Evolutionary conservation across 805 yeast genomes (phyloP).

Genomic region (Candida ficus): DNA sequence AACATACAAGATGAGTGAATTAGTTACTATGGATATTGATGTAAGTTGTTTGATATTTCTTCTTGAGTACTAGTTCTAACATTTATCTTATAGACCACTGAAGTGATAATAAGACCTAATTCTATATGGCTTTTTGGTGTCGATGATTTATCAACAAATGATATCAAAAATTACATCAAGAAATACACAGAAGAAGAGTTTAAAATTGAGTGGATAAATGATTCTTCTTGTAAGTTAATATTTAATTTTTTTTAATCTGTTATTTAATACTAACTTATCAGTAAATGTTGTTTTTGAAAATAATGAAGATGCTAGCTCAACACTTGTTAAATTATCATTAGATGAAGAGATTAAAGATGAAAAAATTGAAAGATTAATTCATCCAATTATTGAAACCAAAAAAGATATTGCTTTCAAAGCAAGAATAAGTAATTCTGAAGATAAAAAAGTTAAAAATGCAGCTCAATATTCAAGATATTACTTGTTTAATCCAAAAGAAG

Average conservation of each 20-base stretch:
- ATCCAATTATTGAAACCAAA: slow-evolving; percentile 7
- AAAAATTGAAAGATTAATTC: slow-evolving; percentile 9
- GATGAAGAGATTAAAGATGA: slow-evolving; percentile 1
- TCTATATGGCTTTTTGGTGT: slow-evolving; percentile 23
- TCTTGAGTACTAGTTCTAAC: too few species aligned
- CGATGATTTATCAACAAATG: slow-evolving; percentile 22
- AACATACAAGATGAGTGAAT: slow-evolving; percentile 2
- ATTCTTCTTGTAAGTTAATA: slow-evolving; percentile 16
- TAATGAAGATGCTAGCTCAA: slow-evolving; percentile 13
- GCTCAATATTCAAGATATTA: slow-evolving; percentile 24
- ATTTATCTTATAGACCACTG: slow-evolving; percentile 1
- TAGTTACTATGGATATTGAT: slow-evolving; percentile 19
- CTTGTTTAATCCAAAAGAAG: slow-evolving; percentile 22
- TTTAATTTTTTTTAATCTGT: background rate
- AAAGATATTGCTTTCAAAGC: slow-evolving; percentile 14
- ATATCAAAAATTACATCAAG: slow-evolving; percentile 18
- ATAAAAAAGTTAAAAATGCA: slow-evolving; percentile 25
- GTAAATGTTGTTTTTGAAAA: slow-evolving; percentile 23
- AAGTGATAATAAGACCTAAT: slow-evolving; percentile 18
- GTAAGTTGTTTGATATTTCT: too few species aligned
- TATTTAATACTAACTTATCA: slow-evolving; percentile 7
- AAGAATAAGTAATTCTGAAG: slow-evolving; percentile 19
- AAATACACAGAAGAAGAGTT: slow-evolving; percentile 13
- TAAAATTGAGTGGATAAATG: slow-evolving; percentile 26
- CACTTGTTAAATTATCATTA: slow-evolving; percentile 12